phyloP scores from a whole-genome alignment of 2,329 filamentous ascomycete genomes.

The Clonostachys solani region DNA sequence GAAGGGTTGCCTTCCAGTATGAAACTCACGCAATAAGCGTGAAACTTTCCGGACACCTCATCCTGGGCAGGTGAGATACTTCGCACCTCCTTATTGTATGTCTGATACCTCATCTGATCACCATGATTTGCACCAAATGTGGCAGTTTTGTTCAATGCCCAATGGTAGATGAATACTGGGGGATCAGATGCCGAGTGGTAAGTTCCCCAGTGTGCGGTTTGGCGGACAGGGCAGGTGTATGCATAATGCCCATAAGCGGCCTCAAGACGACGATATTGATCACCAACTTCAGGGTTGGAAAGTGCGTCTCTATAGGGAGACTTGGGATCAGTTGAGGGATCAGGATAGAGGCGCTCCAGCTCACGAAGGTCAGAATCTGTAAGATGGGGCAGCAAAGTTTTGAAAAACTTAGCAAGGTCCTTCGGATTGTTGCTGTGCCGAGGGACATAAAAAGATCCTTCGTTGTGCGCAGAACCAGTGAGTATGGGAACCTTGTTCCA shows the following conservation, averaged over 20 bases:
- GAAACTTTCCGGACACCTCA: conserved; percentile 25
- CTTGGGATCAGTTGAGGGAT: conserved; percentile 20
- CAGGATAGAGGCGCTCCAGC: conserved; percentile 24
- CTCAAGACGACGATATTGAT: conserved; percentile 36
- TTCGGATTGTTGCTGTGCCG: conserved; percentile 7
- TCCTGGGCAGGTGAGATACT: conserved; percentile 24
- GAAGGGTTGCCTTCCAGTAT: conserved; percentile 25
- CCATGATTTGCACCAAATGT: conserved; percentile 30
- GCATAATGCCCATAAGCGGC: conserved; percentile 38
- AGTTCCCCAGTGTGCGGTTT: conserved; percentile 32
- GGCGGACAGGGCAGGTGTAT: conserved; percentile 37
- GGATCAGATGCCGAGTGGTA: conserved; percentile 13
- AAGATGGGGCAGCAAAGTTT: conserved; percentile 20
- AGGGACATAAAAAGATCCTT: conserved; percentile 20
- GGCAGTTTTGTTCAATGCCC: conserved; percentile 24
- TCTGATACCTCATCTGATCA: conserved; percentile 28
- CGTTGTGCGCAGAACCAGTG: conserved; percentile 19
- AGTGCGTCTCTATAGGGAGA: conserved; percentile 21
- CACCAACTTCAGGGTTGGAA: conserved; percentile 29
- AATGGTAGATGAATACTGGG: conserved; percentile 20
- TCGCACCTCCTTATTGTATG: conserved; percentile 28
- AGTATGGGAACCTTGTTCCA: conserved; percentile 22
- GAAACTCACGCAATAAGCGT: conserved; percentile 29
- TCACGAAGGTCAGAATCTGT: conserved; percentile 19
- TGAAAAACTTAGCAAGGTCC: conserved; percentile 19